These are phyloP conservation scores for Albophoma yamanashiensis DNA, from an alignment of 2,329 filamentous ascomycete genomes.

Conservation along the genomic window DNA sequence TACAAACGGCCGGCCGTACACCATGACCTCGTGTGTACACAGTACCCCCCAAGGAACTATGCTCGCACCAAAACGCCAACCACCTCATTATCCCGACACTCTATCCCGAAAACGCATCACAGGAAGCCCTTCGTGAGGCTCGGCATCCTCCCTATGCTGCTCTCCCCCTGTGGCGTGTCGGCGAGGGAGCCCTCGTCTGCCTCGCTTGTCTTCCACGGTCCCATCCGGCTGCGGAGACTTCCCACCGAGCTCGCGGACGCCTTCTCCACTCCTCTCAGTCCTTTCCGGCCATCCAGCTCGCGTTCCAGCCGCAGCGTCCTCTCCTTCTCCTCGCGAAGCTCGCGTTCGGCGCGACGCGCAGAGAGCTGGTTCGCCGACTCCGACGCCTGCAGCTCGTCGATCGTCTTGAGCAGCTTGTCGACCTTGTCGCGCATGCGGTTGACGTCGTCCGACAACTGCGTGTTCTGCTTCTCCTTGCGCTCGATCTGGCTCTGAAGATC, in stretches of 20 bases:
- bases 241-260: conserved; percentile 35
- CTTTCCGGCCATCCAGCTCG: conserved; percentile 79
- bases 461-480: conserved; percentile 79
- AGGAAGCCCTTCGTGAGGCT: conserved; percentile 74
- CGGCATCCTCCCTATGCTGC: conserved; percentile 49
- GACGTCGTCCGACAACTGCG: conserved; percentile 73
- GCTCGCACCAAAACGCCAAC: background rate
- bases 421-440: conserved; percentile 80
- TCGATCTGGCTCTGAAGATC: conserved; percentile 89
- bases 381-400: conserved; percentile 85
- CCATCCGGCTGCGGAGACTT: conserved; percentile 25
- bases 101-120: conserved; percentile 18
- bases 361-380: conserved; percentile 75
- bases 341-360: conserved; percentile 77
- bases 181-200: conserved; percentile 29
- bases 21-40: background rate
- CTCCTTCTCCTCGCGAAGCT: conserved; percentile 81
- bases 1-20: background rate
- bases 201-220: conserved; percentile 23
- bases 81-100: background rate
- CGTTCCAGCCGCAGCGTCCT: conserved; percentile 72
- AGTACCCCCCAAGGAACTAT: background rate
- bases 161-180: conserved; percentile 55
- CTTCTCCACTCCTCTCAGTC: conserved; percentile 53
- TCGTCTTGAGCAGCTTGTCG: conserved; percentile 77